phyloP scores from a whole-genome alignment of 352 stramenopile genomes.

The Phytophthora litchii region DNA sequence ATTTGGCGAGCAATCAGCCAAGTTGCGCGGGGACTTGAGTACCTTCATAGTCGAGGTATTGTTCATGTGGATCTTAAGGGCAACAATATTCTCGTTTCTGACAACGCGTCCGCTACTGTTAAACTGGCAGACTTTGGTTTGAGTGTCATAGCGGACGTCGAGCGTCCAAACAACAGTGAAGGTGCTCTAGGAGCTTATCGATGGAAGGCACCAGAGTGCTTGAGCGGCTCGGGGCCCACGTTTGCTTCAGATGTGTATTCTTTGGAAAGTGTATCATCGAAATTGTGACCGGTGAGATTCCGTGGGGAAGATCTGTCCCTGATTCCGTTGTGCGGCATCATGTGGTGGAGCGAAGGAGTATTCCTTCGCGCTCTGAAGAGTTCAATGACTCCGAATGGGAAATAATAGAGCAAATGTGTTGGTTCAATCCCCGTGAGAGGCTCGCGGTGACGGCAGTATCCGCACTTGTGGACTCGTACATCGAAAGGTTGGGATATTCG shows the following conservation, averaged over 20 bases:
- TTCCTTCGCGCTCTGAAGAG: no score
- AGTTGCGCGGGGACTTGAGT: not conserved
- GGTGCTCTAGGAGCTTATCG: not conserved
- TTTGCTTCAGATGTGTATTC: not conserved
- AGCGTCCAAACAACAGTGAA: not conserved
- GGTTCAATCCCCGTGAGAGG: no score
- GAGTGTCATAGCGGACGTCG: not conserved
- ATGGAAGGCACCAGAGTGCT: conserved; percentile 14
- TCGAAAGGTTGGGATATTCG: no score
- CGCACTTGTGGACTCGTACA: no score
- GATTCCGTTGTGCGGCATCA: no score
- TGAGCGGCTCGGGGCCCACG: not conserved
- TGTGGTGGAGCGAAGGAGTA: no score
- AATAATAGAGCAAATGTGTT: no score
- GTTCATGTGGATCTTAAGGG: conserved; percentile 9
- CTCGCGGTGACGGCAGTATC: no score
- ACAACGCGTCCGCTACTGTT: not conserved
- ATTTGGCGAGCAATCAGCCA: conserved; percentile 2
- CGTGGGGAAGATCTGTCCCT: not conserved
- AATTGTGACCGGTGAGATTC: not conserved
- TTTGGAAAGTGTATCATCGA: not conserved
- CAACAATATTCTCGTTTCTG: conserved; percentile 4
- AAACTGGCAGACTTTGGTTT: conserved; percentile 13
- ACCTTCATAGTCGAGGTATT: conserved; percentile 4
- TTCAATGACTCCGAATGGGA: no score